Percentiles rank a stretch among this genome's conserved stretches.
These are phyloP conservation scores for Linnemannia elongata DNA, from an alignment of 192 early-diverging fungal genomes.

Conservation along the genomic window DNA sequence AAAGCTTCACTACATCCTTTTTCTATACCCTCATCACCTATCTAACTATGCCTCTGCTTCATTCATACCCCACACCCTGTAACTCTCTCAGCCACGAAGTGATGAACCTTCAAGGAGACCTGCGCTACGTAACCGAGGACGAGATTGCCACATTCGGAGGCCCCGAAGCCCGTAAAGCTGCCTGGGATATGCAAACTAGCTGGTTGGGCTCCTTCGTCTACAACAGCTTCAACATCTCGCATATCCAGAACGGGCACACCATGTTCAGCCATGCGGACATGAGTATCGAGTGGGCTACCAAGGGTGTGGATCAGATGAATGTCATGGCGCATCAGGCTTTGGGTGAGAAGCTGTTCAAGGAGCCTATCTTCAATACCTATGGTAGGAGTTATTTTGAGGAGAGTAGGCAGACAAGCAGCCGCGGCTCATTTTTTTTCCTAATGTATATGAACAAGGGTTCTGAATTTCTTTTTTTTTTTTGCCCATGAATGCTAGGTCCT, in stretches of 20 bases:
- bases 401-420: not conserved
- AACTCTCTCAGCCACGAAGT: slow-evolving; percentile 31
- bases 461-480: not conserved
- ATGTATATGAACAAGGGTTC: not conserved
- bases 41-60: not conserved
- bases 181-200: slow-evolving; percentile 32
- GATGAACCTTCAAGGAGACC: slow-evolving; percentile 37
- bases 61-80: too few species aligned
- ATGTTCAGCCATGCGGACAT: slow-evolving; percentile 36
- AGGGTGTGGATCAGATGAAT: slow-evolving; percentile 33
- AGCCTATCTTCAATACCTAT: slow-evolving; percentile 25
- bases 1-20: not conserved
- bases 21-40: too few species aligned
- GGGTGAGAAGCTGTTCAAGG: slow-evolving; percentile 11
- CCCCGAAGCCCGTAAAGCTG: slow-evolving; percentile 5
- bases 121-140: slow-evolving; percentile 36
- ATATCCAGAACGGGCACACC: slow-evolving; percentile 34
- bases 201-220: slow-evolving; percentile 32
- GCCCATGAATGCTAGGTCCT: slow-evolving; percentile 2
- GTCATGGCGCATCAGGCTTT: slow-evolving; percentile 20
- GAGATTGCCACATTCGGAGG: slow-evolving; percentile 42
- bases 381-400: slow-evolving; percentile 3
- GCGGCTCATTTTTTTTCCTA: not conserved
- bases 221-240: slow-evolving; percentile 39
- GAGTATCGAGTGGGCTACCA: slow-evolving; percentile 23